Evolutionary conservation across 129 eudicot genomes (phyloP).

Genomic region (Scalesia atractyloides): DNA sequence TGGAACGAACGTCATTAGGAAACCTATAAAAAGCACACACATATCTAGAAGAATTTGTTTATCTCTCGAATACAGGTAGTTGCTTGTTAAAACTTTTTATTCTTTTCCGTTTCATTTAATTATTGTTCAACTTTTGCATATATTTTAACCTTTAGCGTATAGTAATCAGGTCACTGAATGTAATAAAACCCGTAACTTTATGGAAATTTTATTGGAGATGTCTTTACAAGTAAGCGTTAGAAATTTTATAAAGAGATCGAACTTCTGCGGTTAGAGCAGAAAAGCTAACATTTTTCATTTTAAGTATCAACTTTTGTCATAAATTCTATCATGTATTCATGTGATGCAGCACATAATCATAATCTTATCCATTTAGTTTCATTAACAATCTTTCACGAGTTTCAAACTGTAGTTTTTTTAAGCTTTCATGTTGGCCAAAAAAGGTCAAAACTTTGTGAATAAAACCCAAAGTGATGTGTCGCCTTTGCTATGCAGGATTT

Average conservation of each 20-base stretch:
- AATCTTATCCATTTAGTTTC: background rate
- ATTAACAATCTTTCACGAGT: background rate
- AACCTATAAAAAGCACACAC: too few relatives aligned
- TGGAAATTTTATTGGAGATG: background rate
- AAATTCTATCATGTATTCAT: background rate
- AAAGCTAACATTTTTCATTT: background rate
- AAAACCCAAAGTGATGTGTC: too few relatives aligned
- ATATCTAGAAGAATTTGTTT: background rate
- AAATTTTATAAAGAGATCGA: too few relatives aligned
- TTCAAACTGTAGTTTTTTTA: background rate
- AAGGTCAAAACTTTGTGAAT: constrained; percentile 4
- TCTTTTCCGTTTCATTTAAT: background rate
- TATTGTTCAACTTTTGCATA: background rate
- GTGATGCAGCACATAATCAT: background rate
- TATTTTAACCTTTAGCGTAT: background rate
- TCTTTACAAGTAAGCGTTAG: background rate
- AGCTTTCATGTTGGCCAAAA: background rate
- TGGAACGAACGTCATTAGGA: background rate
- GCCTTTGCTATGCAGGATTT: constrained; percentile 51
- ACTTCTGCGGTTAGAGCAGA: too few relatives aligned
- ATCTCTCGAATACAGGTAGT: background rate
- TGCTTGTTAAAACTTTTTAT: background rate
- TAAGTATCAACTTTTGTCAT: background rate
- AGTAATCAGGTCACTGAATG: background rate
- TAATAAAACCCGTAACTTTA: background rate